Conservation (phyloP, 2,329 filamentous ascomycete genomes). For the Cyphellophora attinorum region DNA sequence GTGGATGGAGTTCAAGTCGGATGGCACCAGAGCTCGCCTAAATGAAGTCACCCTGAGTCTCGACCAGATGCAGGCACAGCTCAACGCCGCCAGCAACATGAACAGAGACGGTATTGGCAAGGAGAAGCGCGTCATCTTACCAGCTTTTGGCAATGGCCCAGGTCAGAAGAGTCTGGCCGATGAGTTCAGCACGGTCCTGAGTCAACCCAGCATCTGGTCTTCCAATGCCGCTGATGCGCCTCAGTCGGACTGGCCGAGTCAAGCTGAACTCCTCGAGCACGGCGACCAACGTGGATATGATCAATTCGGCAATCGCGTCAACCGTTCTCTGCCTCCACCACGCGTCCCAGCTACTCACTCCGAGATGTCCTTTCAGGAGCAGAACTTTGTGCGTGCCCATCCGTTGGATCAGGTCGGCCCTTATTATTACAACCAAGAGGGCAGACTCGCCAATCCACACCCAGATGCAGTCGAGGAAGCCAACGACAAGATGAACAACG, state of each 20-base stretch:
- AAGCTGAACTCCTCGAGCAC: constrained; percentile 10
- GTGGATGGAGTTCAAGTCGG: constrained; percentile 10
- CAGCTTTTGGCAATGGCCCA: constrained; percentile 11
- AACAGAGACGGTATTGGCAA: constrained; percentile 5
- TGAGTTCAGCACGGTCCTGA: too few relatives aligned
- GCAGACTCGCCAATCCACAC: background rate
- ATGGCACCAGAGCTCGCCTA: constrained; percentile 7
- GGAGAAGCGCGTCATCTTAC: constrained; percentile 8
- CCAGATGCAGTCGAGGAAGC: constrained; percentile 8
- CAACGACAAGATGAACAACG: constrained; percentile 9
- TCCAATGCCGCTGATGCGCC: too few relatives aligned
- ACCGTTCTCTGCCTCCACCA: constrained; percentile 11
- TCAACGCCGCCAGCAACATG: constrained; percentile 6
- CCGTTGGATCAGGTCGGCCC: constrained; percentile 11
- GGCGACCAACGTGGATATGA: constrained; percentile 9
- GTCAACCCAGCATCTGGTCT: too few relatives aligned
- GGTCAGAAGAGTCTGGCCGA: too few relatives aligned
- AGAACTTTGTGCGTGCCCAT: constrained; percentile 4
- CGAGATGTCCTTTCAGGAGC: constrained; percentile 6
- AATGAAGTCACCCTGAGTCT: constrained; percentile 6
- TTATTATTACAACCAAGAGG: constrained; percentile 6
- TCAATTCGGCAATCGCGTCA: constrained; percentile 7
- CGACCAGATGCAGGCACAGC: constrained; percentile 8
- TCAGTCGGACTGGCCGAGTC: constrained; percentile 9
- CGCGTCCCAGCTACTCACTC: constrained; percentile 3